Conservation (phyloP, 179 eudicot genomes). For the Amaranthus tricolor region DNA sequence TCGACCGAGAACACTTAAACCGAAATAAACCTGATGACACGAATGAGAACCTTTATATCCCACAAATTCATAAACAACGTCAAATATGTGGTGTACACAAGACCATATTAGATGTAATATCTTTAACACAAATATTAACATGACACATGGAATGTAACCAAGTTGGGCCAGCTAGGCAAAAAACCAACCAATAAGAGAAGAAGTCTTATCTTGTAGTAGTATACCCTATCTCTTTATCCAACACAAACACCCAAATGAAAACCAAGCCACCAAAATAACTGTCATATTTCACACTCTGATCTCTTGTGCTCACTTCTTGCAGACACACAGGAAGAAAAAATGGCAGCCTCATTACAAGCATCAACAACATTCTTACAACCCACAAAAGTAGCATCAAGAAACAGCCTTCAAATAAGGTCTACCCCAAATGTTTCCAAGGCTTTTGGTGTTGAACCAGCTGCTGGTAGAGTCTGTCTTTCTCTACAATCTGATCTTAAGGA, state of each 20-base stretch:
- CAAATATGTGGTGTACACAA: slow-evolving; percentile 9
- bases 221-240: slow-evolving; percentile 42
- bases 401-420: slow-evolving; percentile 56
- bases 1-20: no score
- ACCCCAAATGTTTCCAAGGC: slow-evolving; percentile 62
- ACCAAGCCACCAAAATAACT: slow-evolving; percentile 26
- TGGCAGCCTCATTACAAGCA: slow-evolving; percentile 96
- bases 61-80: not conserved
- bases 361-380: slow-evolving; percentile 91
- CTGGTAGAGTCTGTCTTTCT: slow-evolving; percentile 58
- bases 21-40: no score
- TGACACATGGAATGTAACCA: slow-evolving; percentile 21
- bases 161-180: slow-evolving; percentile 14
- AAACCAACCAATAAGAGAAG: slow-evolving; percentile 30
- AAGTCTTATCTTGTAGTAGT: slow-evolving; percentile 20
- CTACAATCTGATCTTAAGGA: slow-evolving; percentile 82
- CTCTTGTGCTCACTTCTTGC: slow-evolving; percentile 1
- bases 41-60: not conserved
- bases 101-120: slow-evolving; percentile 1
- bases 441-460: slow-evolving; percentile 54
- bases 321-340: slow-evolving; percentile 16
- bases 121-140: not conserved
- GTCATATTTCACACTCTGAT: not conserved
- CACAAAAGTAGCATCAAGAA: slow-evolving; percentile 42
- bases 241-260: slow-evolving; percentile 11